Evolutionary conservation across 345 rosid genomes (phyloP).

Genomic region (Barbarea vulgaris): DNA sequence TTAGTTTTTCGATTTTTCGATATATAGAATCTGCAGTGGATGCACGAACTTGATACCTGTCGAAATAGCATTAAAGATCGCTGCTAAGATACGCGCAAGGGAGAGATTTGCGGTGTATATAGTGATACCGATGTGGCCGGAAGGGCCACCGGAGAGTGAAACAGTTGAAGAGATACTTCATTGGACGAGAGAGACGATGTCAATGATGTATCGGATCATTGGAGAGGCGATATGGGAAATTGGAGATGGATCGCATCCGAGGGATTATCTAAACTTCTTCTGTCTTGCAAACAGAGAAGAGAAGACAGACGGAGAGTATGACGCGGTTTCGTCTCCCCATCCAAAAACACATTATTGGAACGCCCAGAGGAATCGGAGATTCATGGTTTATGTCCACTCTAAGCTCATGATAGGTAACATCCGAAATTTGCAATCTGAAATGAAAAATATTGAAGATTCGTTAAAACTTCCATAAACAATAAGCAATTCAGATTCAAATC

Average conservation of each 20-base stretch:
- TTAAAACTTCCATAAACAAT: not conserved
- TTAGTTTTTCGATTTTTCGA: not conserved
- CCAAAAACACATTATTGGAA: conserved; percentile 72
- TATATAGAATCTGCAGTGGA: conserved; percentile 44
- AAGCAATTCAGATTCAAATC: not conserved
- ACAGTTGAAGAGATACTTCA: conserved; percentile 84
- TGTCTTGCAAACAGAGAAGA: conserved; percentile 90
- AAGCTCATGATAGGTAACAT: conserved; percentile 87
- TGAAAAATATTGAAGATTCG: not conserved
- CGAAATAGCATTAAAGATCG: conserved; percentile 78
- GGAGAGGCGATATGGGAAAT: conserved; percentile 67
- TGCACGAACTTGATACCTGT: conserved; percentile 82
- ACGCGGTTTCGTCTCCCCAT: conserved; percentile 58
- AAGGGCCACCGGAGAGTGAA: conserved; percentile 80
- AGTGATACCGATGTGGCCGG: conserved; percentile 97
- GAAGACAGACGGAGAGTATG: conserved; percentile 54
- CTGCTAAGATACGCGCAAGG: conserved; percentile 54
- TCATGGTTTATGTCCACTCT: conserved; percentile 94
- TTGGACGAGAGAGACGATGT: conserved; percentile 87
- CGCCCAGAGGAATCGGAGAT: conserved; percentile 77
- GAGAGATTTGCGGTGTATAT: conserved; percentile 81
- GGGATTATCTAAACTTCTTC: conserved; percentile 81
- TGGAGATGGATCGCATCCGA: conserved; percentile 57
- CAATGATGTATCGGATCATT: conserved; percentile 76
- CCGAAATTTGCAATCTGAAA: conserved; percentile 7